A percentile compares a stretch with the other conserved stretches of the same genome.
Conservation (phyloP, 768 basidiomycete genomes). For the Obba rivulosa region DNA sequence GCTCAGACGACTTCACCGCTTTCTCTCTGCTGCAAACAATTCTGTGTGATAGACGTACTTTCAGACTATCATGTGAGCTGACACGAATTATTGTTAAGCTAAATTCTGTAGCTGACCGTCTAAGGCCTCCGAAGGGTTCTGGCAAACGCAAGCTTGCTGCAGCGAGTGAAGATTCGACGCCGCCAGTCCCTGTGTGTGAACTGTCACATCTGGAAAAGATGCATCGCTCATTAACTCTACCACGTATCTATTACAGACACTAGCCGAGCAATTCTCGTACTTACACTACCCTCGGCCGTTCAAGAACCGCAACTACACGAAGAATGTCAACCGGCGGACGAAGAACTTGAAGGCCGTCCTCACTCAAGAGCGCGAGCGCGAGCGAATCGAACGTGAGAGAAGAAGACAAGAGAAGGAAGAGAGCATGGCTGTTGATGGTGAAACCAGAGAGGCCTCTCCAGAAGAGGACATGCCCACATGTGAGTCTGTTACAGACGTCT, state of each 20-base stretch:
- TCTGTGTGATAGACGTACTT: too few relatives aligned
- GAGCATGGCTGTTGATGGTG: slow-evolving; percentile 56
- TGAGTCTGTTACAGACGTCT: slow-evolving; percentile 38
- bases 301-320: slow-evolving; percentile 67
- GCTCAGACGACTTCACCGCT: too few relatives aligned
- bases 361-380: slow-evolving; percentile 73
- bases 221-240: background rate
- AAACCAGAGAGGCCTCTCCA: slow-evolving; percentile 17
- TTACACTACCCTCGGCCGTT: slow-evolving; percentile 67
- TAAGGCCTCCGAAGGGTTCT: slow-evolving; percentile 30
- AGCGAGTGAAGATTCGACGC: slow-evolving; percentile 25
- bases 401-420: slow-evolving; percentile 46
- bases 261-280: slow-evolving; percentile 73
- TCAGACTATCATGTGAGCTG: too few relatives aligned
- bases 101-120: too few relatives aligned
- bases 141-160: slow-evolving; percentile 23
- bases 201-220: too few relatives aligned
- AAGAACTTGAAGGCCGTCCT: slow-evolving; percentile 80
- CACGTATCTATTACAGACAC: too few relatives aligned
- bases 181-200: slow-evolving; percentile 23
- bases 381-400: slow-evolving; percentile 60
- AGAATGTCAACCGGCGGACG: slow-evolving; percentile 65
- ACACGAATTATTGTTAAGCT: too few relatives aligned
- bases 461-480: slow-evolving; percentile 72
- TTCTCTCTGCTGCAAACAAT: too few relatives aligned